Evolutionary conservation across 2,329 filamentous ascomycete species (phyloP), one percentile per base, ranked within the genome.

Genomic region (Mycosphaerella arachidis): DNA sequence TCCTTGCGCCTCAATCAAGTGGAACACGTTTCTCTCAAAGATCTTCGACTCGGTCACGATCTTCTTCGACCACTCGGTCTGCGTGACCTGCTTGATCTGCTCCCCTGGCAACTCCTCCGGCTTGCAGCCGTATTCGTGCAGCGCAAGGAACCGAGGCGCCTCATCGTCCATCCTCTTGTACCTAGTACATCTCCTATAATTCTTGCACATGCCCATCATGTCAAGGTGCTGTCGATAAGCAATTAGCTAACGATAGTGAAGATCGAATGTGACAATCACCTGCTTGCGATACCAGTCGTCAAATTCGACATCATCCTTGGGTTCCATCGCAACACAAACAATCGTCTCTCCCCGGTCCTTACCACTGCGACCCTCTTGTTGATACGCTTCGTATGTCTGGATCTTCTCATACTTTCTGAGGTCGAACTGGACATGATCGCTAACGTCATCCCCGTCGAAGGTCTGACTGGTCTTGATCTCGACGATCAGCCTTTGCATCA

Each of bases 281-380:
- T 70, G 66, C 63, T 66, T 69, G 27, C 67, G 58, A 53, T 71
- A 70, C 68, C 67, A 71, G 20, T 65, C 66, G 24, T 70, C 67
- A 40, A 70, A 64, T 16, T 70, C 66, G 1, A 55, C 54, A n/a
- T 70, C 69, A 7, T 48, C 55, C 9, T 61, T 67, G 5, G 68
- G 65, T 48, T 67, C 68, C 58, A 70, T 66, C 3, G 57, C 58
- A 1, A 68, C 60, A 35, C 58, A 60, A 16, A 61, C 54, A 18
- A 66, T 43, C 1, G 61, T 59, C 51, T 54, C 35, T 20, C 55
- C 58, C 7, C 57, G 52, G 13, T 51, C 57, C 18, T 45, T 33
- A 20, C 60, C 57, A 35, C 40, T 56, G 3, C 58, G 33, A 18
- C 52, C 24, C 4, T 53, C 60, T 37, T 59, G 52, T 12, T 55